Evolutionary conservation across 306 rosid genomes (phyloP).

Genomic region (Trifolium fragiferum): DNA sequence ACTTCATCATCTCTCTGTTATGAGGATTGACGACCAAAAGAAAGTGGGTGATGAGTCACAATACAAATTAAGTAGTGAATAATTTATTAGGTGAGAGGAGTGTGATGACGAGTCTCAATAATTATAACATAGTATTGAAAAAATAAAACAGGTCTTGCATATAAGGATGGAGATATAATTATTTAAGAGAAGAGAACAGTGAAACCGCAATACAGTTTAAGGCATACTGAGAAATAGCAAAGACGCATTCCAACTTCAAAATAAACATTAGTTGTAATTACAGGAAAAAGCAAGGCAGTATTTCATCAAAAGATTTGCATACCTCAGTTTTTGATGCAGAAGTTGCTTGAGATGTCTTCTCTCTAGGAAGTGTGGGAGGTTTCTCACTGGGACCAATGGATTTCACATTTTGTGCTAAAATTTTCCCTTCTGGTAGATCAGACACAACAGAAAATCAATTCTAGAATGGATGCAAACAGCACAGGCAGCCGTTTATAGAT

Average conservation of each 20-base stretch:
- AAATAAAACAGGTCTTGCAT: neutral
- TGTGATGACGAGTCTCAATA: neutral
- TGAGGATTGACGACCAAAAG: too few relatives aligned
- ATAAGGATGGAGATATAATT: too few relatives aligned
- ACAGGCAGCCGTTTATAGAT: neutral
- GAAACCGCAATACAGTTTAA: neutral
- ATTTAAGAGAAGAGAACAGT: too few relatives aligned
- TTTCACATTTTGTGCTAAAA: conserved; percentile 24
- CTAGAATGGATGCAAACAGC: conserved; percentile 14
- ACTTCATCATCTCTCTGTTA: too few relatives aligned
- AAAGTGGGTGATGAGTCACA: too few relatives aligned
- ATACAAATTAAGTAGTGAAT: too few relatives aligned
- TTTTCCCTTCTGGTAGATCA: conserved; percentile 39
- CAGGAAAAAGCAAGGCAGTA: conserved; percentile 13
- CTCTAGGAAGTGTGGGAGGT: conserved; percentile 45
- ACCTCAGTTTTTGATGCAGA: conserved; percentile 61
- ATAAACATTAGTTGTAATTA: neutral
- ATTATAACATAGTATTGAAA: neutral
- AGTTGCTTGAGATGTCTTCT: conserved; percentile 54
- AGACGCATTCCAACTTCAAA: neutral
- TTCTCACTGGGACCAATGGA: conserved; percentile 39
- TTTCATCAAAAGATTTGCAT: conserved; percentile 28
- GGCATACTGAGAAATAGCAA: neutral
- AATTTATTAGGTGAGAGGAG: too few relatives aligned
- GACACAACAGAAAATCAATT: conserved; percentile 39